A percentile compares a stretch with the other conserved stretches of the same genome.
Conservation (phyloP, 108 stramenopile genomes). For the Aureococcus anophagefferens region DNA sequence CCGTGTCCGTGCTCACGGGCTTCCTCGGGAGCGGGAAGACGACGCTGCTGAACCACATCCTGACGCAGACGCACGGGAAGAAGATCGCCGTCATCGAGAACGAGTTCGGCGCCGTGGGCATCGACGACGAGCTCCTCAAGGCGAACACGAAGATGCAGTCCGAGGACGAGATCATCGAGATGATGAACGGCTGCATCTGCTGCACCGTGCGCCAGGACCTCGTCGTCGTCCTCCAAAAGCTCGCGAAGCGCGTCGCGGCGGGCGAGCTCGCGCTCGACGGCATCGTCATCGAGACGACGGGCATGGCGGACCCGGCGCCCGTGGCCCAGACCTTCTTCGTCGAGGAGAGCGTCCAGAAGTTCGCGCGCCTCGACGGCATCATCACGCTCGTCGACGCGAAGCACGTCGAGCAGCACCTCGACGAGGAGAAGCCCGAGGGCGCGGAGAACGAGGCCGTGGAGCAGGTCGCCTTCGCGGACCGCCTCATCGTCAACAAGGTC, state of each 20-base stretch:
- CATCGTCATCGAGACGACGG: constrained; percentile 58
- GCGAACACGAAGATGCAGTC: constrained; percentile 42
- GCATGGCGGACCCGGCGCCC: constrained; percentile 59
- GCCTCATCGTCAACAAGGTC: constrained; percentile 46
- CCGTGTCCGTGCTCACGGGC: constrained; percentile 49
- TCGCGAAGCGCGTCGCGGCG: constrained; percentile 2
- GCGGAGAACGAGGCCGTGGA: constrained; percentile 88
- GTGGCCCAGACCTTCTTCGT: constrained; percentile 80
- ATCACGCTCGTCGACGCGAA: constrained; percentile 91
- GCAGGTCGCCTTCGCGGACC: constrained; percentile 68
- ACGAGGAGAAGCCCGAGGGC: constrained; percentile 60
- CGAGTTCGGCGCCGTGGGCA: constrained; percentile 81
- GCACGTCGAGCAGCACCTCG: constrained; percentile 64
- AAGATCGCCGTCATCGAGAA: constrained; percentile 70
- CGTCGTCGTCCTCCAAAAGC: constrained; percentile 20
- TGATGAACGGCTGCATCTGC: constrained; percentile 60
- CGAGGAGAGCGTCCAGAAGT: constrained; percentile 59
- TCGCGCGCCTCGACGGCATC: constrained; percentile 73
- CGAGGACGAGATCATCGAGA: constrained; percentile 37
- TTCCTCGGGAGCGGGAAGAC: constrained; percentile 57
- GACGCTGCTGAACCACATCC: constrained; percentile 62
- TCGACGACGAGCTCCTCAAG: constrained; percentile 67
- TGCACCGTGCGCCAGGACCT: constrained; percentile 53
- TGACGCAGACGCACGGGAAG: constrained; percentile 66
- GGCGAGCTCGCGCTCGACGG: constrained; percentile 35